Base-by-base conservation (phyloP, 345 rosid genomes). In the Capsella bursapastoris region DNA sequence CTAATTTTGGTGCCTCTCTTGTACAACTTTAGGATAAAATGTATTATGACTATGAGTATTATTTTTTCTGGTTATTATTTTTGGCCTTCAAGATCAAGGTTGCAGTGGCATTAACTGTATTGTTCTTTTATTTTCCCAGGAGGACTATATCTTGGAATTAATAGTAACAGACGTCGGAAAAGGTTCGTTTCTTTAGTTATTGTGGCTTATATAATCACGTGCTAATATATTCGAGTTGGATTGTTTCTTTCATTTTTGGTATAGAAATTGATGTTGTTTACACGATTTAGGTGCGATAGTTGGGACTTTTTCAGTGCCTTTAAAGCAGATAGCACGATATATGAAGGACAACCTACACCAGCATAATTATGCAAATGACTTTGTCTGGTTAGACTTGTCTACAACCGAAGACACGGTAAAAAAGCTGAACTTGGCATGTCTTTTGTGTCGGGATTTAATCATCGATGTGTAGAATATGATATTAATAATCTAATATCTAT, bases 221-320 rank as follows among this genome's bases (percentile, higher is more conserved):
- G 43, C 50, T 15, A 64, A 18, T 70, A 22, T 55, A 63, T 64
- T 48, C 7, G 53, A 38, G 29, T 63, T 43, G 14, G 40, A 48
- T 3, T 43, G 49, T 58, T 34, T 28, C 50, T 40, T 66, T 66
- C 57, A 47, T 16, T 62, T 50, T 18, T 59, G 61, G 64, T 59
- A 27, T 43, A 57, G 16, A 40, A 77, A 57, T 49, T 8, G 43
- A 28, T 56, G 55, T 55, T 75, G 57, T 59, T 35, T 67, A 27
- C 68, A 62, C 67, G 57, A 28, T 79, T 78, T 59, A 94, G 99
- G 93, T 80, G 85, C 84, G 22, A 75, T 91, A 51, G 71, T 95
- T 68, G 99, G 99, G 67, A 75, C 78, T 66, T 87, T 85, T 78
- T 86, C 93, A 53, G 86, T 87, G 81, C 89, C 97, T 59, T 68